A percentile compares a stretch with the other conserved stretches of the same genome.
phyloP scores from a whole-genome alignment of 2,329 filamentous ascomycete genomes.

The Cercospora citrullina region DNA sequence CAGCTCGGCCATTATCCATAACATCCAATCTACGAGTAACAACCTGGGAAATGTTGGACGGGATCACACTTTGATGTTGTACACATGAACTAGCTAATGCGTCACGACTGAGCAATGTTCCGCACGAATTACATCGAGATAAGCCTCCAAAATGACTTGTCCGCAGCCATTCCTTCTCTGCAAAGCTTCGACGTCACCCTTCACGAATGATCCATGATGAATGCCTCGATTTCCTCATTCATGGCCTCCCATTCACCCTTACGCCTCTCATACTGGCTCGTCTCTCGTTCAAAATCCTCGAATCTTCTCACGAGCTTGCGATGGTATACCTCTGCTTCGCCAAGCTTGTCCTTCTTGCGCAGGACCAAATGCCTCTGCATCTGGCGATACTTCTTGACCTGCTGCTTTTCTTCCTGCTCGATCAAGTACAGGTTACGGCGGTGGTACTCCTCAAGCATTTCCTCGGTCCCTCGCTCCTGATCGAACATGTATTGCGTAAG shows the following conservation, averaged over 20 bases:
- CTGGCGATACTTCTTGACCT: conserved; percentile 41
- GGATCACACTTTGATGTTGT: background rate
- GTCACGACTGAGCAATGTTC: background rate
- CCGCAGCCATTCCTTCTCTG: background rate
- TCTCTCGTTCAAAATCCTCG: conserved; percentile 15
- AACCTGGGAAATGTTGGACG: background rate
- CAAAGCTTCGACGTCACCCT: background rate
- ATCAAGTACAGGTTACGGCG: conserved; percentile 48
- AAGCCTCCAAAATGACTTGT: background rate
- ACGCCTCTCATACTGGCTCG: conserved; percentile 16
- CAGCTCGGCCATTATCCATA: background rate
- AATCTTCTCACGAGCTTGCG: background rate
- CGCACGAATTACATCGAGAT: background rate
- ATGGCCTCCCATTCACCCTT: conserved; percentile 7
- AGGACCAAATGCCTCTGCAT: conserved; percentile 30
- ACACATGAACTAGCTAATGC: background rate
- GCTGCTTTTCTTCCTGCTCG: conserved; percentile 44
- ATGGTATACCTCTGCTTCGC: background rate
- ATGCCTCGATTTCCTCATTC: conserved; percentile 16
- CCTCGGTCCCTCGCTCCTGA: conserved; percentile 47
- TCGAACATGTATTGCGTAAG: conserved; percentile 50
- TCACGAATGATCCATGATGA: conserved; percentile 12
- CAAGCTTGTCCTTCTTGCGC: conserved; percentile 30
- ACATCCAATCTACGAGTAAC: background rate
- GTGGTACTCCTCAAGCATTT: conserved; percentile 48